phyloP scores from a whole-genome alignment of 164 flowering plant species.

The Stephania japonica region DNA sequence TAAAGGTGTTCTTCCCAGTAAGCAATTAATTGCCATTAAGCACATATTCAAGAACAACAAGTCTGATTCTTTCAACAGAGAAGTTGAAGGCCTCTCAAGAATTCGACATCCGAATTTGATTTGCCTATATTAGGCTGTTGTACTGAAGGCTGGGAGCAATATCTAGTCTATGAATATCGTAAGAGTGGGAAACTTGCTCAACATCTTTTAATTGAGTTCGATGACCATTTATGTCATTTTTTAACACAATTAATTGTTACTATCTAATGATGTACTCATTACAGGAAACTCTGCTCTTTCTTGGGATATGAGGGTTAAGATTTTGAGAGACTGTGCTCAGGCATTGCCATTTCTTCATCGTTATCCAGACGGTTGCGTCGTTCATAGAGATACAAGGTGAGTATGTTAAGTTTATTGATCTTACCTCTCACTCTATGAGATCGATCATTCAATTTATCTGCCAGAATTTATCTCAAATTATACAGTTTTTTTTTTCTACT shows the following conservation, averaged over 20 bases:
- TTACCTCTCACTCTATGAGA: no score
- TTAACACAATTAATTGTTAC: not conserved
- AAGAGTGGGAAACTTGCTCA: conserved; percentile 59
- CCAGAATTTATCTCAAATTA: no score
- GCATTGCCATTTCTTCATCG: conserved; percentile 58
- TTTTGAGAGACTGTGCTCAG: conserved; percentile 56
- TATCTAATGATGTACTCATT: conserved; percentile 13
- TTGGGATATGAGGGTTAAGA: conserved; percentile 56
- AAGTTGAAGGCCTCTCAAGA: conserved; percentile 58
- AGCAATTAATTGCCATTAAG: conserved; percentile 62
- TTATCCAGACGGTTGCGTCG: conserved; percentile 52
- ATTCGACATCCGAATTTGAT: conserved; percentile 59
- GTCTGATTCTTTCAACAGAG: conserved; percentile 48
- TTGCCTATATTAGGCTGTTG: conserved; percentile 63
- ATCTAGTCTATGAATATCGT: conserved; percentile 63
- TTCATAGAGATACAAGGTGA: conserved; percentile 72
- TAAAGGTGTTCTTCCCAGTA: conserved; percentile 60
- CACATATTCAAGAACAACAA: conserved; percentile 43
- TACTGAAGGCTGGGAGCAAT: conserved; percentile 48
- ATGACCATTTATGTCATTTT: not conserved
- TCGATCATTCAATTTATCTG: no score
- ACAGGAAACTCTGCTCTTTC: conserved; percentile 37
- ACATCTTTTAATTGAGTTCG: conserved; percentile 38
- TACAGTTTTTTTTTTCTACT: no score
- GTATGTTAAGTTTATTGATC: no score